Base-by-base conservation (phyloP, 2,329 filamentous ascomycete genomes). In the Rachicladosporium sp. region DNA sequence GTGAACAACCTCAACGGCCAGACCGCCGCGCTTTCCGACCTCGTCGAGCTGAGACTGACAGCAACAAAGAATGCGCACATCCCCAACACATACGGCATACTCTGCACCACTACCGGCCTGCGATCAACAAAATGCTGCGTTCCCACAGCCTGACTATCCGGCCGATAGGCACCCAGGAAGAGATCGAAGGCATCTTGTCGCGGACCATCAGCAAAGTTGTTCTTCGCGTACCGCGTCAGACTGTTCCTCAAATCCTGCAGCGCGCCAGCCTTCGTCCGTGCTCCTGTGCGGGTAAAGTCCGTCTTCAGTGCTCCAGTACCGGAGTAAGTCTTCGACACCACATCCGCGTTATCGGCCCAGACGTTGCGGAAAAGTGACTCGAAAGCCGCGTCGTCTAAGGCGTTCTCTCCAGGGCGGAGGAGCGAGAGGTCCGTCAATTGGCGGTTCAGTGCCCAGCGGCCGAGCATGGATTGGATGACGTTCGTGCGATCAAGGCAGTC, bases 401-500 rank as follows among this genome's bases (percentile, higher is more conserved):
- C 88, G 13, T 73, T 78, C 53, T 89, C 76, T 40, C 87, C 87
- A 19, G 76, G 74, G 38, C 74, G 64, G 52, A 96, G 74, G 38
- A 95, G 67, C 29, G 88, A 88, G 3, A 86, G 67, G 51, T 96
- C 89, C 46, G 80, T 74, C 42, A 98, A 77, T 68, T 94, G 91
- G 48, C 87, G 80, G 45, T 88, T 88, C 31, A 98, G 69, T 10
- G 85, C 83, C 74, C 80, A 88, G 37, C 89, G 81, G 7, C 84
- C 91, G 43, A 98, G 76, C 82, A 96, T 94, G 60, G 86, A 93
- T 64, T 98, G 91, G 3, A 98, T 86, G 5, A 98, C 88, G 53
- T 98, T 98, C 38, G 91, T 98, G 38, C 91, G 82, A 62, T 98
- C 91, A 10, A 98, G 74, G 50, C 93, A 98, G 63, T 98, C 91